These are phyloP conservation scores for Pulveroboletus ravenelii DNA, from an alignment of 768 basidiomycete species.

Conservation along the genomic window DNA sequence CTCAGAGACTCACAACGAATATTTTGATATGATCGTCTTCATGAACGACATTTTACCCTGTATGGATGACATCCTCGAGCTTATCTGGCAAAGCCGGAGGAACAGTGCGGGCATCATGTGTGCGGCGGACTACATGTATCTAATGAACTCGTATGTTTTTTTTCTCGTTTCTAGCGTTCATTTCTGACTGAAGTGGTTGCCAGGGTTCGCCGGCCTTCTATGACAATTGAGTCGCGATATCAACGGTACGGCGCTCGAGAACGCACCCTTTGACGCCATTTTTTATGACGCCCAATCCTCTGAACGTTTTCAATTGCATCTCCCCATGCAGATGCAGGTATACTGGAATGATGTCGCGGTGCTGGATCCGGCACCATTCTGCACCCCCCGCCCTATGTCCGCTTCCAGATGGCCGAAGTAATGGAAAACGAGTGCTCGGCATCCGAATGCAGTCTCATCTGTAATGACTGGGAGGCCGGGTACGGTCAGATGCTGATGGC, in stretches of 20 bases:
- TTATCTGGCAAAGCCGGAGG: too few species aligned
- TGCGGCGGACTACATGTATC: too few species aligned
- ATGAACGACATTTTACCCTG: too few species aligned
- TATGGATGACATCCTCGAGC: too few species aligned
- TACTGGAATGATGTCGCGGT: constrained; percentile 99
- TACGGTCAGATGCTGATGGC: constrained; percentile 97
- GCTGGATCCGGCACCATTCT: constrained; percentile 94
- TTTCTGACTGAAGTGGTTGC: too few species aligned
- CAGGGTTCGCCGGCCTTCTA: too few species aligned
- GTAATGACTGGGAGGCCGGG: constrained; percentile 96
- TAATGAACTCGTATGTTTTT: too few species aligned
- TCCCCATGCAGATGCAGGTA: constrained; percentile 93
- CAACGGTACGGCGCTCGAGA: constrained; percentile 26
- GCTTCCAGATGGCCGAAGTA: constrained; percentile 93
- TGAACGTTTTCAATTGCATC: constrained; percentile 81
- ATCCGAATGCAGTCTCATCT: constrained; percentile 92
- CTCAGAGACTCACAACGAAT: too few species aligned
- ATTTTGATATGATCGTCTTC: too few species aligned
- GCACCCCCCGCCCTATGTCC: constrained; percentile 83
- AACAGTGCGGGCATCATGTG: too few species aligned
- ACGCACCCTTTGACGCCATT: constrained; percentile 93
- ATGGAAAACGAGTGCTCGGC: constrained; percentile 90
- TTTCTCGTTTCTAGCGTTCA: too few species aligned
- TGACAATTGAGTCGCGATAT: too few species aligned
- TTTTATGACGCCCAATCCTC: constrained; percentile 81